Evolutionary conservation across 139 green algal species (phyloP), one percentile per base, ranked within the genome.

Genomic region (Deuterostichococcus epilithicus): DNA sequence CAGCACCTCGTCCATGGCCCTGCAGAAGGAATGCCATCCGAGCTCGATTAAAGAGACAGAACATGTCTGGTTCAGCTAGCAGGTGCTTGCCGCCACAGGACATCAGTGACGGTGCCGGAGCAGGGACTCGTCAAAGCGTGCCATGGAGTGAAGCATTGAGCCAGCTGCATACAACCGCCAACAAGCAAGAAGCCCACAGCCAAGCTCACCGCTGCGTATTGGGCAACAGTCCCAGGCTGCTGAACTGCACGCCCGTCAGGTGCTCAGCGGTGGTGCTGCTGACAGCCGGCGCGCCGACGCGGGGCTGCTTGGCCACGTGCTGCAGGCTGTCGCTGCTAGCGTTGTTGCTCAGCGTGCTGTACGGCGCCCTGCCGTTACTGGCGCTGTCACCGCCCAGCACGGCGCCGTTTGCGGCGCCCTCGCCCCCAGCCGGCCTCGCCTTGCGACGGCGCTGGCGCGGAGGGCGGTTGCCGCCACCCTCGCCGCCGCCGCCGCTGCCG

Each of bases 1-100:
- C 75, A 91, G 71, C 28, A 89, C 76, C 76, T 91, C 82, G 33
- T 76, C 52, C 38, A 91, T 36, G 0, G 86, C 85, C 32, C 76
- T 82, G 71, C 68, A 52, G 2, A 60, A 36, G 72, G n/a, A n/a
- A n/a, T n/a, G n/a, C n/a, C n/a, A n/a, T n/a, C n/a, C n/a, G n/a
- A n/a, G n/a, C n/a, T n/a, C n/a, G n/a, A n/a, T n/a, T n/a, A n/a
- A n/a, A n/a, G n/a, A n/a, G n/a, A n/a, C n/a, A n/a, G n/a, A n/a
- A n/a, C n/a, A n/a, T n/a, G n/a, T n/a, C n/a, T n/a, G 13, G 42
- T 52, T 52, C 13, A 13, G 42, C 13, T 13, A 8, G 13, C 42
- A 52, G 42, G 8, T 8, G 42, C 8, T 52, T 13, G 42, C 10
- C 13, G 10, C 42, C 8, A 8, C 42, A 52, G 13, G 8, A 52